Conservation (phyloP, 257 asterid genomes). For the Primulina tabacum region DNA sequence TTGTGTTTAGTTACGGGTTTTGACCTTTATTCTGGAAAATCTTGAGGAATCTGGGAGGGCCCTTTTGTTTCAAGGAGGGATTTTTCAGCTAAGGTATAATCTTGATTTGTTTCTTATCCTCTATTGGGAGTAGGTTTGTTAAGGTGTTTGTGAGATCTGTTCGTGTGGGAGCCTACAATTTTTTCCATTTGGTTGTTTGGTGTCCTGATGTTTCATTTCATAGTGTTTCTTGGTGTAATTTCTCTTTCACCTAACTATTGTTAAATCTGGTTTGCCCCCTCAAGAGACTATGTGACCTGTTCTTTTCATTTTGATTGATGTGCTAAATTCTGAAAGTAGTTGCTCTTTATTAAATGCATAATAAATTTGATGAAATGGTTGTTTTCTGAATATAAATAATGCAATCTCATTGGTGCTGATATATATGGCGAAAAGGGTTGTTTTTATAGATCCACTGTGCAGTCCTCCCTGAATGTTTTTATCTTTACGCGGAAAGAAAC, state of each 20-base stretch:
- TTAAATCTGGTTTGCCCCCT: conserved; percentile 16
- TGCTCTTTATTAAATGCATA: conserved; percentile 20
- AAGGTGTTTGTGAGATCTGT: conserved; percentile 44
- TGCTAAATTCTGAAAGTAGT: conserved; percentile 22
- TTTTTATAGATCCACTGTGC: conserved; percentile 18
- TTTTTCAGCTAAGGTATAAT: conserved; percentile 41
- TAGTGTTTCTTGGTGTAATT: conserved; percentile 25
- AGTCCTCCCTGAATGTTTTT: conserved; percentile 25
- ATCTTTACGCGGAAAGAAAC: conserved; percentile 25
- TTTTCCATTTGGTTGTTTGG: conserved; percentile 9
- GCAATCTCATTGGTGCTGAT: conserved; percentile 22
- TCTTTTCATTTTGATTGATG: conserved; percentile 28
- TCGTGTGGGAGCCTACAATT: conserved; percentile 21
- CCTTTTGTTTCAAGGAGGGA: conserved; percentile 27
- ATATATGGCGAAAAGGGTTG: conserved; percentile 20
- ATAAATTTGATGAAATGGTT: conserved; percentile 18
- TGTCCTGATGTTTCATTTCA: conserved; percentile 28
- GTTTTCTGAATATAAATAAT: conserved; percentile 16
- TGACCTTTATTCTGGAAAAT: conserved; percentile 28
- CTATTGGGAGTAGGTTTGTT: conserved; percentile 21
- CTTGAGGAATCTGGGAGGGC: conserved; percentile 30
- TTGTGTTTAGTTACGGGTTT: conserved; percentile 12
- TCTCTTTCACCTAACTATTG: conserved; percentile 39
- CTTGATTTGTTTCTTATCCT: conserved; percentile 18
- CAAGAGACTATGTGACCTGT: neutral